Percentiles rank a stretch among this genome's conserved stretches.
phyloP scores from a whole-genome alignment of 2,329 filamentous ascomycete genomes.

The Ramularia endophylla region DNA sequence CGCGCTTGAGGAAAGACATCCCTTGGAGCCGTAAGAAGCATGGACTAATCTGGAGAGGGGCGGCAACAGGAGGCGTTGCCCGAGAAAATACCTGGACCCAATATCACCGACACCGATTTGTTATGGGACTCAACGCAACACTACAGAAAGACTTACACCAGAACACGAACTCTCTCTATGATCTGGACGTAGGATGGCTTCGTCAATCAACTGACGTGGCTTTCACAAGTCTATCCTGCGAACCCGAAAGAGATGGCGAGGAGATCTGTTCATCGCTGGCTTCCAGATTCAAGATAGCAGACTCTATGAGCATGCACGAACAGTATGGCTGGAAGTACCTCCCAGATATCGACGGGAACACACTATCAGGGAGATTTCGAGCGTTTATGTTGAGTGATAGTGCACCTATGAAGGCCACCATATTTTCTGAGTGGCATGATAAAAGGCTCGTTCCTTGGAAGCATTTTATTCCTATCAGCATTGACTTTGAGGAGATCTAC shows the following conservation, averaged over 20 bases:
- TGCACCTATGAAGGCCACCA: constrained; percentile 68
- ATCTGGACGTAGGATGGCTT: no score
- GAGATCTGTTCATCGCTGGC: not conserved
- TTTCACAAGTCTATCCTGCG: not conserved
- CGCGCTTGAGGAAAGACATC: constrained; percentile 16
- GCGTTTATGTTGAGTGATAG: constrained; percentile 62
- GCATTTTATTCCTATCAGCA: constrained; percentile 77
- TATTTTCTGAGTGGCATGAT: constrained; percentile 80
- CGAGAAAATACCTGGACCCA: constrained; percentile 54
- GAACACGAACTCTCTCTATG: not conserved
- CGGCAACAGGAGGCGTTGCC: constrained; percentile 39
- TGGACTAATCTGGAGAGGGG: constrained; percentile 40
- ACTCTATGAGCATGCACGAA: constrained; percentile 27
- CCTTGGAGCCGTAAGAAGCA: constrained; percentile 36
- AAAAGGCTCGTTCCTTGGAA: constrained; percentile 63
- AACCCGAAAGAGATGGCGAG: no score
- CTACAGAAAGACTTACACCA: not conserved
- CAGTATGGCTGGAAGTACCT: constrained; percentile 58
- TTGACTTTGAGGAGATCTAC: constrained; percentile 64
- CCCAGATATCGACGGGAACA: constrained; percentile 68
- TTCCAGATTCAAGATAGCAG: constrained; percentile 15
- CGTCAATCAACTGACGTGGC: not conserved
- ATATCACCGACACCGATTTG: constrained; percentile 67
- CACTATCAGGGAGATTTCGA: constrained; percentile 36
- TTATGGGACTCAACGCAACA: constrained; percentile 58